A percentile compares a stretch with the other conserved stretches of the same genome.
These are phyloP conservation scores for Euphorbia tirucalli DNA, from an alignment of 345 rosid genomes.

Conservation along the genomic window DNA sequence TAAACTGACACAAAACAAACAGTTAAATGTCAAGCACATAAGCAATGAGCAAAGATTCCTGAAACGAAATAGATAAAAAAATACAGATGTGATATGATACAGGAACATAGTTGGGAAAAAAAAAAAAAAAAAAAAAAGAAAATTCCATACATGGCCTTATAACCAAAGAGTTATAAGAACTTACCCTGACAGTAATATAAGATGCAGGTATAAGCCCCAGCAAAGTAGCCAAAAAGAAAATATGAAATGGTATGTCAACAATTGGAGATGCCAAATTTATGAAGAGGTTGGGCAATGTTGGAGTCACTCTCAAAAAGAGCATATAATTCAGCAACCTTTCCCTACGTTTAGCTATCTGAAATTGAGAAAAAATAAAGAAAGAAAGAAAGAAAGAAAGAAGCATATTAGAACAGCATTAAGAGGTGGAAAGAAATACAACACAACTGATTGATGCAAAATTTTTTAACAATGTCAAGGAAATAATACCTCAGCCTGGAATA, in stretches of 20 bases:
- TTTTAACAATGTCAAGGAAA: neutral
- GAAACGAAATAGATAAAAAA: neutral
- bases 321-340: no score
- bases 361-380: no score
- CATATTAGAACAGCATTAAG: slow-evolving; percentile 4
- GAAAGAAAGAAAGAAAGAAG: no score
- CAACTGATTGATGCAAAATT: neutral
- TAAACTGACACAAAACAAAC: no score
- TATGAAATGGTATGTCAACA: no score
- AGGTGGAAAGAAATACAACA: neutral
- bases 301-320: no score
- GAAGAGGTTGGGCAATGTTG: no score
- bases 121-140: no score
- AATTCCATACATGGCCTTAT: neutral
- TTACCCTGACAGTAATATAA: slow-evolving; percentile 87
- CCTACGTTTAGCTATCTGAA: no score
- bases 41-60: neutral
- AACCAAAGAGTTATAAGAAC: slow-evolving; percentile 20
- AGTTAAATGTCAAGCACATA: neutral
- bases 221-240: slow-evolving; percentile 87
- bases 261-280: no score
- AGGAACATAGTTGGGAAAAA: neutral
- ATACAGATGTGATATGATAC: neutral
- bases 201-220: slow-evolving; percentile 92
- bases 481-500: slow-evolving; percentile 90